A percentile compares a stretch with the other conserved stretches of the same genome.
These are phyloP conservation scores for Penicillium dipodomyicola DNA, from an alignment of 495 filamentous ascomycete genomes.

Conservation along the genomic window DNA sequence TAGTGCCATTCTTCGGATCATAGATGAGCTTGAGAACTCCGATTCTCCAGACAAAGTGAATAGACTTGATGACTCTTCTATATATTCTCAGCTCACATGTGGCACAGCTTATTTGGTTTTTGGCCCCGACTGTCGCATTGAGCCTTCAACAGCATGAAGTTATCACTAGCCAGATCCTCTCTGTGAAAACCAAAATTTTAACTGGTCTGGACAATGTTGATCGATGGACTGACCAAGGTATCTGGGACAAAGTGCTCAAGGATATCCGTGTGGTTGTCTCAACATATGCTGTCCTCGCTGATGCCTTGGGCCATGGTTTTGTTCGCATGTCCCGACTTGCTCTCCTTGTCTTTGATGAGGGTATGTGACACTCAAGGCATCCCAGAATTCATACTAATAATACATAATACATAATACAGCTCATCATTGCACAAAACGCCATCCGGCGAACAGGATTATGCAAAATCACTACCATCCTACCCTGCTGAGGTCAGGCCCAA, in stretches of 20 bases:
- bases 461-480: slow-evolving; percentile 64
- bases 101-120: slow-evolving; percentile 75
- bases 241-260: slow-evolving; percentile 71
- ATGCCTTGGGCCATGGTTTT: slow-evolving; percentile 80
- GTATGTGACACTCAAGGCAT: slow-evolving; percentile 40
- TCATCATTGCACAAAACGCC: slow-evolving; percentile 38
- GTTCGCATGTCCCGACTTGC: slow-evolving; percentile 63
- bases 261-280: slow-evolving; percentile 73
- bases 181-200: slow-evolving; percentile 61
- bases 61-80: neutral
- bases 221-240: slow-evolving; percentile 65
- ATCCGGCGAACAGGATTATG: slow-evolving; percentile 79
- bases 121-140: slow-evolving; percentile 74
- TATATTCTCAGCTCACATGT: slow-evolving; percentile 9
- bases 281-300: slow-evolving; percentile 72
- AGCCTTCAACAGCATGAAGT: slow-evolving; percentile 69
- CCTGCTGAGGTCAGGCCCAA: slow-evolving; percentile 27
- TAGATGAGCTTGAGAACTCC: slow-evolving; percentile 65
- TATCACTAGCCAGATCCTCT: slow-evolving; percentile 59
- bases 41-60: slow-evolving; percentile 56
- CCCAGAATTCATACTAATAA: neutral
- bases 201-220: slow-evolving; percentile 69
- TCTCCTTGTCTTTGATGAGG: slow-evolving; percentile 88
- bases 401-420: slow-evolving; percentile 14
- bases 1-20: slow-evolving; percentile 77